These are phyloP conservation scores for Fusarium euwallaceae DNA, from an alignment of 2,329 filamentous ascomycete species.

Conservation along the genomic window DNA sequence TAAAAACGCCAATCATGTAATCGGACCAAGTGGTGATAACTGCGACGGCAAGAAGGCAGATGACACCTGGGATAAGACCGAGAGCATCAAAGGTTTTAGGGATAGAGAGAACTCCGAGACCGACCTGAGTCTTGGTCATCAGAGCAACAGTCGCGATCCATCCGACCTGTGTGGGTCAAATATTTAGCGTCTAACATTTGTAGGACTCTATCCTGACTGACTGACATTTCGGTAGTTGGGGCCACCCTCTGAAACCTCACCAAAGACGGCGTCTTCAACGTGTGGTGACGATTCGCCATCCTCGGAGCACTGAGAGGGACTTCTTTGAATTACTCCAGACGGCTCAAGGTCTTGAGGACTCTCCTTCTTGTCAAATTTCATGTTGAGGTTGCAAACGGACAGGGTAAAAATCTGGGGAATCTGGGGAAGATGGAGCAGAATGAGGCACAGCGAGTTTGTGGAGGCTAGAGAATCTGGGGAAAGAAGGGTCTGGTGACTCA, in stretches of 20 bases:
- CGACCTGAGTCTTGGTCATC: constrained; percentile 61
- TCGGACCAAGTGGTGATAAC: constrained; percentile 61
- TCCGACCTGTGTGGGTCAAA: constrained; percentile 48
- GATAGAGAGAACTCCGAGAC: constrained; percentile 61
- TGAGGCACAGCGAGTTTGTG: neutral
- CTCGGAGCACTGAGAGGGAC: neutral
- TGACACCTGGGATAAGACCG: constrained; percentile 61
- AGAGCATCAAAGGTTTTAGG: constrained; percentile 58
- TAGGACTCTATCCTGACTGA: neutral
- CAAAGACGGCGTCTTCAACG: constrained; percentile 15
- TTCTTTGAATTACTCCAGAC: neutral
- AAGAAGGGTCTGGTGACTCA: neutral
- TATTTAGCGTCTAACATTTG: neutral
- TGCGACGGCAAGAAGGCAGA: constrained; percentile 55
- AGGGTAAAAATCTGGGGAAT: constrained; percentile 2
- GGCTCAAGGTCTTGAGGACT: neutral
- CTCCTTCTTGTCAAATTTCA: neutral
- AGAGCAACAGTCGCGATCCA: constrained; percentile 57
- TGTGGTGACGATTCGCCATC: neutral
- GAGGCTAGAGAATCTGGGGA: neutral
- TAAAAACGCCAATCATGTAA: constrained; percentile 63
- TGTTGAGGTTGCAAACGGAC: neutral
- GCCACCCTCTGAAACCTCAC: constrained; percentile 41
- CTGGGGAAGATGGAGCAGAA: constrained; percentile 1
- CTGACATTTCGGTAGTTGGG: constrained; percentile 47